phyloP scores from a whole-genome alignment of 2,329 filamentous ascomycete species.

The Oidium heveae region DNA sequence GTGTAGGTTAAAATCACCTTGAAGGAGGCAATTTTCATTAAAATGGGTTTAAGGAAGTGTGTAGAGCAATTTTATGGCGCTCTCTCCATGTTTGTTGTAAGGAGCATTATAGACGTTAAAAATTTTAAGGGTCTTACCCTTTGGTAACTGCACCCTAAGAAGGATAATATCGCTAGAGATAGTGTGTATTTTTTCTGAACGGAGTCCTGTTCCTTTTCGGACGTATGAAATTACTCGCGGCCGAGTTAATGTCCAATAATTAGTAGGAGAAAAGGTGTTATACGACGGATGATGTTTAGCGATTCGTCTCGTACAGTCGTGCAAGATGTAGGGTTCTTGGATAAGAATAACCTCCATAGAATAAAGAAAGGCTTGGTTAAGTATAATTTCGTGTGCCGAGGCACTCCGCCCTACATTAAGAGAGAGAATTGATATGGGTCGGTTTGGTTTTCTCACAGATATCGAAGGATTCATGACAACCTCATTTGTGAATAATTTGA shows the following conservation, averaged over 20 bases:
- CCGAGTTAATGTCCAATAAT: background rate
- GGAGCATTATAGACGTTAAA: background rate
- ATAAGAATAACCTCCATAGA: background rate
- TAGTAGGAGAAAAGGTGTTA: background rate
- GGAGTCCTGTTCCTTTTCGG: background rate
- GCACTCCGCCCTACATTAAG: background rate
- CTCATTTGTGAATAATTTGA: background rate
- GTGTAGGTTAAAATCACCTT: too few species aligned
- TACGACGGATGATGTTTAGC: background rate
- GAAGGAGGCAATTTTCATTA: background rate
- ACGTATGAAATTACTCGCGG: background rate
- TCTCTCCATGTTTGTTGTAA: background rate
- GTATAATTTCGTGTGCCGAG: background rate
- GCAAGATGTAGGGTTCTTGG: background rate
- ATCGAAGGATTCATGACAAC: background rate
- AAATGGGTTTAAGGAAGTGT: background rate
- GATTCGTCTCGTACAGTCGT: background rate
- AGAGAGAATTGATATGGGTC: background rate
- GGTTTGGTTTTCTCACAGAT: background rate
- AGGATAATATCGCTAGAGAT: background rate
- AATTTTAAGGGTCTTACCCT: background rate
- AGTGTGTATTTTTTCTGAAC: background rate
- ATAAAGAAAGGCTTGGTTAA: background rate
- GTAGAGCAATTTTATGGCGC: background rate
- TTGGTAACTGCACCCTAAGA: background rate